Evolutionary conservation across 495 filamentous ascomycete species (phyloP).

Genomic region (Sphaerosporella brunnea): DNA sequence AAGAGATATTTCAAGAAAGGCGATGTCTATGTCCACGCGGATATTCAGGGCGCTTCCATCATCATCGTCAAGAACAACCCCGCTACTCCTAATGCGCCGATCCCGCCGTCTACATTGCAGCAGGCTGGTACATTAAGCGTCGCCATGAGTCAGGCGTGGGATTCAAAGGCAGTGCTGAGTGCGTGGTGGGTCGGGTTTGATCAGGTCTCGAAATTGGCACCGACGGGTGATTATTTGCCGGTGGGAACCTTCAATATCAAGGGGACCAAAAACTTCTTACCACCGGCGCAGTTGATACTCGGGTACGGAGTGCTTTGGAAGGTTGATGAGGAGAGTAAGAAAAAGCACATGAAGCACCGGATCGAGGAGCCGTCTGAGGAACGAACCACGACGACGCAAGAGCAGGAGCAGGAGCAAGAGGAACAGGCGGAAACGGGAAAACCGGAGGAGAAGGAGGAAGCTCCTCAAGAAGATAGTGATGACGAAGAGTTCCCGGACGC

Average conservation of each 20-base stretch:
- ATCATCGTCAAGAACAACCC: slow-evolving; percentile 75
- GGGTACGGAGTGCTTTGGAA: slow-evolving; percentile 77
- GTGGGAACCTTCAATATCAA: slow-evolving; percentile 59
- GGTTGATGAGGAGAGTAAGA: slow-evolving; percentile 75
- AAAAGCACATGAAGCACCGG: slow-evolving; percentile 57
- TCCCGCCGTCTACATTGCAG: slow-evolving; percentile 75
- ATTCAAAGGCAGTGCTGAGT: slow-evolving; percentile 83
- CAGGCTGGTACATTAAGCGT: slow-evolving; percentile 78
- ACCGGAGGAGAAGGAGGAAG: slow-evolving; percentile 20
- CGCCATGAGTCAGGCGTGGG: slow-evolving; percentile 75
- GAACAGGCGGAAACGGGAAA: slow-evolving; percentile 25
- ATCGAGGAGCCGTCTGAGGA: slow-evolving; percentile 32
- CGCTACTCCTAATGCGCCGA: slow-evolving; percentile 56
- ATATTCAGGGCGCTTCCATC: slow-evolving; percentile 63
- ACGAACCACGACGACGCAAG: slow-evolving; percentile 2
- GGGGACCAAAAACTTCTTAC: slow-evolving; percentile 78
- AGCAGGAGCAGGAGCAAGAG: slow-evolving; percentile 26
- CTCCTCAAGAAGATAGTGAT: not conserved
- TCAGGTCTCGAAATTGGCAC: slow-evolving; percentile 69
- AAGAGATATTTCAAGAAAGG: slow-evolving; percentile 67
- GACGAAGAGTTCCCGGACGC: slow-evolving; percentile 11
- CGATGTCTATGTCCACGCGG: slow-evolving; percentile 82
- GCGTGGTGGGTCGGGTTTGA: slow-evolving; percentile 84
- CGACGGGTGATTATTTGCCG: slow-evolving; percentile 60
- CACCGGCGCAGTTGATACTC: slow-evolving; percentile 70